A percentile compares a stretch with the other conserved stretches of the same genome.
phyloP scores from a whole-genome alignment of 2,329 filamentous ascomycete species.

The Aspergillus ruber region DNA sequence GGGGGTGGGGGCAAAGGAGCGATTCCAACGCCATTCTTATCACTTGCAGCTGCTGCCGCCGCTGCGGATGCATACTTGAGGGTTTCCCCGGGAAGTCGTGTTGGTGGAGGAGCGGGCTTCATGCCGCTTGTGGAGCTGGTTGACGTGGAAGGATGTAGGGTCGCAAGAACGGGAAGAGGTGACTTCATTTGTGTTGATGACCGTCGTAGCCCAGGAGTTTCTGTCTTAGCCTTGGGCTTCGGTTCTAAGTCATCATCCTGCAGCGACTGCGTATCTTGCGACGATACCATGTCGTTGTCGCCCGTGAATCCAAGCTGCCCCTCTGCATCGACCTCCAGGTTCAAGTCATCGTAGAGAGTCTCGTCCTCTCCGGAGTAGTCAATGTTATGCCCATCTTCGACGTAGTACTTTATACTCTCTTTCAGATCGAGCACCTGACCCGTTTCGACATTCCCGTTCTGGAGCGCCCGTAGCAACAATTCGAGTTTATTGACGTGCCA shows the following conservation, averaged over 20 bases:
- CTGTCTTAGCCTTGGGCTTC: conserved; percentile 54
- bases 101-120: conserved; percentile 87
- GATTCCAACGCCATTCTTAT: conserved; percentile 84
- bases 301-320: conserved; percentile 72
- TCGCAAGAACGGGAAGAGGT: conserved; percentile 84
- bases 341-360: conserved; percentile 87
- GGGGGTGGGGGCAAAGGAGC: conserved; percentile 88
- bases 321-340: conserved; percentile 79
- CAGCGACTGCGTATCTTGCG: conserved; percentile 87
- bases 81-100: conserved; percentile 77
- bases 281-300: conserved; percentile 84
- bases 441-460: conserved; percentile 85
- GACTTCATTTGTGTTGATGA: conserved; percentile 91
- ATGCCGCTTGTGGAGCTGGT: conserved; percentile 55
- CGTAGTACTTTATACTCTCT: conserved; percentile 91
- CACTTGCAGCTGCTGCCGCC: conserved; percentile 82
- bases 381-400: conserved; percentile 77
- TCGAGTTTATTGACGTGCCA: conserved; percentile 94
- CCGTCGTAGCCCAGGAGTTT: conserved; percentile 57
- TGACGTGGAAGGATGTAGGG: conserved; percentile 61
- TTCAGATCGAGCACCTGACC: conserved; percentile 83
- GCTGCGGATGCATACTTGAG: conserved; percentile 96
- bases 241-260: conserved; percentile 71
- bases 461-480: conserved; percentile 77
- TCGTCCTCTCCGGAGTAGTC: conserved; percentile 89